Percentiles rank a stretch among this genome's conserved stretches.
These are phyloP conservation scores for Wickerhamomyces hampshirensis DNA, from an alignment of 805 yeast genomes.

Conservation along the genomic window DNA sequence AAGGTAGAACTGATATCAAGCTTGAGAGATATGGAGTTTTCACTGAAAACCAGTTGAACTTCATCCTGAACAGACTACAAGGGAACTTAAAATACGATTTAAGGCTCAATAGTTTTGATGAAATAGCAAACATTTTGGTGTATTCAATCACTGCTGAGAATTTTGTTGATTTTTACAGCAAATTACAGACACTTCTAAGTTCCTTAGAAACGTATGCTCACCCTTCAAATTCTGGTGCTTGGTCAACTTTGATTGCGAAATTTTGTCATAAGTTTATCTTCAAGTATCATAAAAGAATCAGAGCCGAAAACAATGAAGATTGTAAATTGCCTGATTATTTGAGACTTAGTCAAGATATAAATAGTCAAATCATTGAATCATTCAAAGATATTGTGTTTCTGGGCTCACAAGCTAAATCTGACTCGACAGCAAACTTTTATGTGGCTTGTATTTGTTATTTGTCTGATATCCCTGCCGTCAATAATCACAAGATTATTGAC, in stretches of 20 bases:
- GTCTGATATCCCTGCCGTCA: conserved; percentile 48
- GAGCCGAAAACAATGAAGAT: conserved; percentile 39
- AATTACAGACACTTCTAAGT: conserved; percentile 51
- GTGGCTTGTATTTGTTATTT: conserved; percentile 57
- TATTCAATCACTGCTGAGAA: conserved; percentile 55
- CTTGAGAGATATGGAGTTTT: conserved; percentile 60
- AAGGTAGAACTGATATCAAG: conserved; percentile 25
- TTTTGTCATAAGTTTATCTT: conserved; percentile 56
- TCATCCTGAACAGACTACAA: conserved; percentile 52
- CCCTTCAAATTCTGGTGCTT: conserved; percentile 89
- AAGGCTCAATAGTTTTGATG: conserved; percentile 29
- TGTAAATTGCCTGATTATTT: conserved; percentile 26
- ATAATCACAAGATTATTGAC: conserved; percentile 40
- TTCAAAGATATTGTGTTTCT: conserved; percentile 51
- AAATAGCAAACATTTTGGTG: conserved; percentile 49
- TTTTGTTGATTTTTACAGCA: conserved; percentile 41
- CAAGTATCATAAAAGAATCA: conserved; percentile 54
- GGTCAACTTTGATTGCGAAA: conserved; percentile 71
- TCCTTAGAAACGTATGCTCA: conserved; percentile 80
- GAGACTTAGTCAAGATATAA: conserved; percentile 29
- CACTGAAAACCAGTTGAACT: conserved; percentile 54
- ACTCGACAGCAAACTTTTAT: conserved; percentile 50
- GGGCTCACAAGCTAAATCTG: conserved; percentile 77
- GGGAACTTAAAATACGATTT: conserved; percentile 33
- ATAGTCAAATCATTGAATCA: conserved; percentile 30